phyloP scores from a whole-genome alignment of 208 protist genomes.

The Acanthamoeba triangularis region DNA sequence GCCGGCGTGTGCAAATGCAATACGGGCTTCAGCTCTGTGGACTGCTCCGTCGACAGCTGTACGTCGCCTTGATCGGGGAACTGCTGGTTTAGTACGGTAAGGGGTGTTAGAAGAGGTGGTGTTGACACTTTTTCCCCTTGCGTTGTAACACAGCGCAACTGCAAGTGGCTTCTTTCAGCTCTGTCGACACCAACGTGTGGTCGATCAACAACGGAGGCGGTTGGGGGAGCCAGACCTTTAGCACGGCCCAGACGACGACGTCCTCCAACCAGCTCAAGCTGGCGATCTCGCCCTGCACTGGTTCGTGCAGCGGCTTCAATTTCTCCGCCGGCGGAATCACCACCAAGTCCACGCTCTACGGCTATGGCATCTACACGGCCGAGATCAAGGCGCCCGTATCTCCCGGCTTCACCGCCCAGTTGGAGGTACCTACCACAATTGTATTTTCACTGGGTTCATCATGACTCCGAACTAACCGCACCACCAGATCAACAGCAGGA shows the following conservation, averaged over 20 bases:
- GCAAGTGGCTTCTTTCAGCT: background rate
- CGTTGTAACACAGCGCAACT: background rate
- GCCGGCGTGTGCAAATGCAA: background rate
- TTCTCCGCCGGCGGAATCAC: background rate
- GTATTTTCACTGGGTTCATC: background rate
- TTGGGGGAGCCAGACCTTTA: background rate
- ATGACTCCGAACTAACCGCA: background rate
- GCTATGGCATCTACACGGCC: conserved; percentile 1
- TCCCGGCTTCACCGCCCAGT: background rate
- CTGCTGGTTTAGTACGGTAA: too few relatives aligned
- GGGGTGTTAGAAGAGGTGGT: background rate
- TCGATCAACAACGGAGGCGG: background rate
- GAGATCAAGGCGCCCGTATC: background rate
- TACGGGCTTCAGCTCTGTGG: background rate
- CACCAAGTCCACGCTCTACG: background rate
- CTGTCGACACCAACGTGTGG: background rate
- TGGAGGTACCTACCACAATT: background rate
- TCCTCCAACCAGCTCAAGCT: conserved; percentile 10
- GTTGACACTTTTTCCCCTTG: too few relatives aligned
- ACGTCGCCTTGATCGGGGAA: too few relatives aligned
- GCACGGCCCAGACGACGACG: background rate
- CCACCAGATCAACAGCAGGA: background rate
- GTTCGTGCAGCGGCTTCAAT: background rate
- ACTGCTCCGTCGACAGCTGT: background rate
- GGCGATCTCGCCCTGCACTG: background rate